These are phyloP conservation scores for Botrytis galanthina DNA, from an alignment of 2,329 filamentous ascomycete genomes.

Conservation along the genomic window DNA sequence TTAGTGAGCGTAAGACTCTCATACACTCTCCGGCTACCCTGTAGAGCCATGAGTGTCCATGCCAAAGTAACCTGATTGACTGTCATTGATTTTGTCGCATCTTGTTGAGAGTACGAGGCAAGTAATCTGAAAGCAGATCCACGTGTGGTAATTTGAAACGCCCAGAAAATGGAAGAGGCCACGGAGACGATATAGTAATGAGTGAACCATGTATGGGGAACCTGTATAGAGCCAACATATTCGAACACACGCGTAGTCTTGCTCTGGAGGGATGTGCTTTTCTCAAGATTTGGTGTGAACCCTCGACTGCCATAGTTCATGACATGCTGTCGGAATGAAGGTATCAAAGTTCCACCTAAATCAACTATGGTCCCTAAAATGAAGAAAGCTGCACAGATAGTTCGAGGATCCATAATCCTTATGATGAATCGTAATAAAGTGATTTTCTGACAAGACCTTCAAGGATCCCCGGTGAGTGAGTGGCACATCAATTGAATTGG, in stretches of 20 bases:
- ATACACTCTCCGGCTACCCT: slow-evolving; percentile 71
- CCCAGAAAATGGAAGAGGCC: slow-evolving; percentile 71
- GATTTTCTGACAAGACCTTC: background rate
- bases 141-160: slow-evolving; percentile 55
- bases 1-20: slow-evolving; percentile 68
- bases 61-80: slow-evolving; percentile 61
- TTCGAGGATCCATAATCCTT: slow-evolving; percentile 33
- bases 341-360: slow-evolving; percentile 34
- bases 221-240: slow-evolving; percentile 41
- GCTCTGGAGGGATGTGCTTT: background rate
- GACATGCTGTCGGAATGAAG: slow-evolving; percentile 34
- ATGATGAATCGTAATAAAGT: background rate
- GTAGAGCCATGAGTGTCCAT: slow-evolving; percentile 72
- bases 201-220: slow-evolving; percentile 86
- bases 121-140: slow-evolving; percentile 55
- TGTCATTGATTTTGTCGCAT: slow-evolving; percentile 48
- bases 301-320: slow-evolving; percentile 38
- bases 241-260: slow-evolving; percentile 22
- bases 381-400: slow-evolving; percentile 36
- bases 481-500: background rate
- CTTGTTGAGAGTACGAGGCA: slow-evolving; percentile 38
- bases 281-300: slow-evolving; percentile 19
- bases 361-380: slow-evolving; percentile 30
- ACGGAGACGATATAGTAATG: slow-evolving; percentile 82
- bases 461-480: background rate